A percentile compares a stretch with the other conserved stretches of the same genome.
phyloP scores from a whole-genome alignment of 768 basidiomycete genomes.

The Mycena vitilis region DNA sequence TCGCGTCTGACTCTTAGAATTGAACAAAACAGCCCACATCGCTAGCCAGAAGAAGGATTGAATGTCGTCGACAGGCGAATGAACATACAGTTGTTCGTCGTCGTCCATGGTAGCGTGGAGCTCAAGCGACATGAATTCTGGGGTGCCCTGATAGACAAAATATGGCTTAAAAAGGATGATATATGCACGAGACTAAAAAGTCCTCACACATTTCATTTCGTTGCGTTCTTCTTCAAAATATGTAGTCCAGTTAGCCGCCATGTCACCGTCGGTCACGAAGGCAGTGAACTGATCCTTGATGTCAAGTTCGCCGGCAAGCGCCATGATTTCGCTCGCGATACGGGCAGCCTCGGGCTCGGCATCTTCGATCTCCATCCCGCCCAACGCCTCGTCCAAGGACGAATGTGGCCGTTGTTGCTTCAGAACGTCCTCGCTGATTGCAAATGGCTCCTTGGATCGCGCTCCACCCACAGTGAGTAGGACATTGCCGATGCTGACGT shows the following conservation, averaged over 20 bases:
- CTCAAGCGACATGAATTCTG: constrained; percentile 33
- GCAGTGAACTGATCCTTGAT: not conserved
- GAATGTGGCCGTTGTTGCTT: not conserved
- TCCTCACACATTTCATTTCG: constrained; percentile 2
- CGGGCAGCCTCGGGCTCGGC: not conserved
- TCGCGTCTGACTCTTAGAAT: not conserved
- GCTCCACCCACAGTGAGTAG: constrained; percentile 7
- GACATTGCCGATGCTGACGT: constrained; percentile 33
- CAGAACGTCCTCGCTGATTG: too few species aligned
- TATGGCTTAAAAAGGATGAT: too few species aligned
- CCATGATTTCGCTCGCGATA: not conserved
- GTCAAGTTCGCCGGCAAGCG: not conserved
- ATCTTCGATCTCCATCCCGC: not conserved
- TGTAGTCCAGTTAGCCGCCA: constrained; percentile 26
- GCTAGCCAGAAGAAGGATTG: constrained; percentile 31
- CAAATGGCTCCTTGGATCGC: not conserved
- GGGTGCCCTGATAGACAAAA: constrained; percentile 22
- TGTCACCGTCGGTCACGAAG: constrained; percentile 33
- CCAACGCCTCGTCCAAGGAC: not conserved
- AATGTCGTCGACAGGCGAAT: constrained; percentile 33
- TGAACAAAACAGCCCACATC: constrained; percentile 33
- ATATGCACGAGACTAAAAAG: not conserved
- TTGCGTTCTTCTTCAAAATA: constrained; percentile 27
- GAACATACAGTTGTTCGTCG: constrained; percentile 1
- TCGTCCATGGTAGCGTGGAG: constrained; percentile 7